A percentile compares a stretch with the other conserved stretches of the same genome.
These are phyloP conservation scores for Thraustotheca clavata DNA, from an alignment of 352 stramenopile genomes.

Conservation along the genomic window DNA sequence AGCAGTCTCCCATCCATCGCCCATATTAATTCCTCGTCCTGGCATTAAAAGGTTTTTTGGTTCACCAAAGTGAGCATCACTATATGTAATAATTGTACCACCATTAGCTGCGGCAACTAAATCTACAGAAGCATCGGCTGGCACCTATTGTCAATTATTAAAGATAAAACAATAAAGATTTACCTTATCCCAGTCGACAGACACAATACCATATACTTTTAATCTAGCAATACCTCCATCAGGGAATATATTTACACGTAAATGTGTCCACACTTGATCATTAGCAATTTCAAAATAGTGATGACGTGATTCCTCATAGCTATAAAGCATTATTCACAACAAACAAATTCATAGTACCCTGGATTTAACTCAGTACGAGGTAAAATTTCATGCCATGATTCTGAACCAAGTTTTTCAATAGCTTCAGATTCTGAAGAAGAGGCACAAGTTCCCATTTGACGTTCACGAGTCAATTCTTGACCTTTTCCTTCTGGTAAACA, in stretches of 20 bases:
- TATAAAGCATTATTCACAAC: conserved; percentile 25
- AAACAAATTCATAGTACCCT: background rate
- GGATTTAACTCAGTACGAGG: conserved; percentile 18
- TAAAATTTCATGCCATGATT: conserved; percentile 61
- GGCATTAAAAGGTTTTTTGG: conserved; percentile 88
- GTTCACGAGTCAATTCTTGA: conserved; percentile 1
- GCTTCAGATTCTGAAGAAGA: conserved; percentile 33
- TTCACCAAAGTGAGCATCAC: conserved; percentile 92
- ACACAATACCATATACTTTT: conserved; percentile 56
- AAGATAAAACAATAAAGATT: background rate
- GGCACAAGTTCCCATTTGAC: conserved; percentile 45
- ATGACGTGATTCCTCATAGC: conserved; percentile 81
- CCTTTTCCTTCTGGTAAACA: background rate
- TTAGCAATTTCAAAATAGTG: conserved; percentile 64
- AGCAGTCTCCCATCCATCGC: conserved; percentile 92
- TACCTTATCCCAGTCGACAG: conserved; percentile 54
- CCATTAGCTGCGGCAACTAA: conserved; percentile 79
- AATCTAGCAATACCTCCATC: conserved; percentile 74
- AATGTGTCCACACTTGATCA: conserved; percentile 66
- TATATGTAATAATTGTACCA: conserved; percentile 82
- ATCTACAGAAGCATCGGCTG: conserved; percentile 54
- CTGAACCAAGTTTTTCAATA: conserved; percentile 37
- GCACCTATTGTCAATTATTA: background rate
- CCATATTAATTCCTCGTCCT: conserved; percentile 85
- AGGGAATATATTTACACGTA: conserved; percentile 82